Conservation (phyloP, 805 yeast genomes). For the Cyberlindnera xylosilytica region DNA sequence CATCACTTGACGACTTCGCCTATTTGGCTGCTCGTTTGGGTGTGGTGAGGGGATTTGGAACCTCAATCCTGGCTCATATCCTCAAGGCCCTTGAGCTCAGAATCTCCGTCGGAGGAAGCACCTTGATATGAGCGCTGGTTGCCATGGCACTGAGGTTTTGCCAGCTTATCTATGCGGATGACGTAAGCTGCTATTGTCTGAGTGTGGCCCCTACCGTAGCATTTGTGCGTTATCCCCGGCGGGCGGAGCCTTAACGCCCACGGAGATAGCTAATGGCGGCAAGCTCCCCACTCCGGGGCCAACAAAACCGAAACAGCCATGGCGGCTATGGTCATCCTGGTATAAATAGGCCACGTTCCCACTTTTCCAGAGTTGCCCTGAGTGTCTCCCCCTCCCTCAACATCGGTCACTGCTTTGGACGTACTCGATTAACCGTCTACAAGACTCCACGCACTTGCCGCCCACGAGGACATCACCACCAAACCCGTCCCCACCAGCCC, state of each 20-base stretch:
- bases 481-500: no score
- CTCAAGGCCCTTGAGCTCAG: no score
- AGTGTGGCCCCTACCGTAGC: slow-evolving; percentile 4
- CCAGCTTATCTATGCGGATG: background rate
- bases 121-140: no score
- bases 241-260: slow-evolving; percentile 9
- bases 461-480: background rate
- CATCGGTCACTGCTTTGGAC: no score
- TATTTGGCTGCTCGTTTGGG: no score
- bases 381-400: background rate
- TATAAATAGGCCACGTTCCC: slow-evolving; percentile 2
- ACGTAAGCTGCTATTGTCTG: background rate
- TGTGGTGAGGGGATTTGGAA: no score
- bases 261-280: slow-evolving; percentile 6
- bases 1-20: no score
- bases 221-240: slow-evolving; percentile 4
- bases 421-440: no score
- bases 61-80: no score
- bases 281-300: no score
- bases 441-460: background rate
- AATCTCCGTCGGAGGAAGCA: background rate
- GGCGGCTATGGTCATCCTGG: background rate
- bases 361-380: background rate
- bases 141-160: no score
- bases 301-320: background rate